Conservation (phyloP, 805 yeast genomes). For the Zygotorulaspora chibaensis region DNA sequence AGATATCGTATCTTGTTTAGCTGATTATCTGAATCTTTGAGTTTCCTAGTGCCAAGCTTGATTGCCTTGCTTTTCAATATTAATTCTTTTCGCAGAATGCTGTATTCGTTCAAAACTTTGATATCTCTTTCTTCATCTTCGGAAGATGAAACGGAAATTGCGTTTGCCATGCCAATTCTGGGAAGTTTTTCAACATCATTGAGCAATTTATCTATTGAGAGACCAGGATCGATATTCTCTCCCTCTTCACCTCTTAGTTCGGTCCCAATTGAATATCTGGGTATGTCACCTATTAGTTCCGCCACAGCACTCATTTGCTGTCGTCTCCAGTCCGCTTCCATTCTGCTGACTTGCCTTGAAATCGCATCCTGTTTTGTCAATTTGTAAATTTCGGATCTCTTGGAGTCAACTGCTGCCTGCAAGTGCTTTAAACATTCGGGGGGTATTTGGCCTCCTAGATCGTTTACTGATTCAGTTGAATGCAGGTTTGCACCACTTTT, state of each 20-base stretch:
- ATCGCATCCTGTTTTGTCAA: constrained; percentile 16
- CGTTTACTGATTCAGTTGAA: not conserved
- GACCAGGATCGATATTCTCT: constrained; percentile 7
- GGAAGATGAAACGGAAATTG: constrained; percentile 5
- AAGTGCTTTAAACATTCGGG: not conserved
- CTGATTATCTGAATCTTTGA: constrained; percentile 8
- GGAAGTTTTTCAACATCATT: constrained; percentile 26
- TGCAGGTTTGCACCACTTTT: constrained; percentile 2
- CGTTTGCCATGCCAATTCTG: constrained; percentile 13
- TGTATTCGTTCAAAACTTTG: constrained; percentile 24
- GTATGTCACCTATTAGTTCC: constrained; percentile 28
- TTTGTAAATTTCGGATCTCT: not conserved
- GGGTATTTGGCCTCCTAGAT: constrained; percentile 14
- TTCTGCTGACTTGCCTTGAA: constrained; percentile 16
- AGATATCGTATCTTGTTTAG: constrained; percentile 8
- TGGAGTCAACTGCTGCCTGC: not conserved
- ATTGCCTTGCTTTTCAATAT: constrained; percentile 21
- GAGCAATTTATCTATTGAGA: constrained; percentile 19
- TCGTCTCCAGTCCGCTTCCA: constrained; percentile 16
- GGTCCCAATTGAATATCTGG: constrained; percentile 22
- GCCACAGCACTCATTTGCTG: constrained; percentile 17
- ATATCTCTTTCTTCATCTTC: constrained; percentile 13
- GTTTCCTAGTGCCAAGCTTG: constrained; percentile 9
- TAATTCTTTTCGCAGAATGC: constrained; percentile 20
- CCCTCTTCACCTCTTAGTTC: constrained; percentile 12